phyloP scores from a whole-genome alignment of 2,329 filamentous ascomycete species.

The Botrytis sinoallii region DNA sequence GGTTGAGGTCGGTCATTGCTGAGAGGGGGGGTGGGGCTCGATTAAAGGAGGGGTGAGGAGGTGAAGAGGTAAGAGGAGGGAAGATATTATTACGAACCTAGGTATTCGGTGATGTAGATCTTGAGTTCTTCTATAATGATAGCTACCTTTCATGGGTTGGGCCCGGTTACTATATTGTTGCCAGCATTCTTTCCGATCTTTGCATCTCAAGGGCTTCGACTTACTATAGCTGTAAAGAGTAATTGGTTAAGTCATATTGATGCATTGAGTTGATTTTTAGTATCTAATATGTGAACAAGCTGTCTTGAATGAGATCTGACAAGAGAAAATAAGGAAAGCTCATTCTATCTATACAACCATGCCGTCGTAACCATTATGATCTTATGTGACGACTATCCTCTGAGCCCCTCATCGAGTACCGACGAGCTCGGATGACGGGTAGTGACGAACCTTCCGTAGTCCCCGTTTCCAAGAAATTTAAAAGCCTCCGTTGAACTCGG shows the following conservation, averaged over 20 bases:
- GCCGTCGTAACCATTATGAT: background rate
- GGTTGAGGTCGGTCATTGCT: slow-evolving; percentile 26
- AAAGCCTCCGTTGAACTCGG: background rate
- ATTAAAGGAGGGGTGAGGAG: too few relatives aligned
- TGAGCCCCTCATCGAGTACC: background rate
- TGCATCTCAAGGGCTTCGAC: background rate
- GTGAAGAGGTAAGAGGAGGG: too few relatives aligned
- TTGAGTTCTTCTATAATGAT: slow-evolving; percentile 46
- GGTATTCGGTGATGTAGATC: slow-evolving; percentile 37
- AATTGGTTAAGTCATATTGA: slow-evolving; percentile 3
- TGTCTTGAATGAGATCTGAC: too few relatives aligned
- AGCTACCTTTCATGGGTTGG: slow-evolving; percentile 34
- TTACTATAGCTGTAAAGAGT: background rate
- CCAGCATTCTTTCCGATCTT: background rate
- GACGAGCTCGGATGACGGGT: background rate
- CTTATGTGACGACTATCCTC: background rate
- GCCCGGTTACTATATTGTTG: background rate
- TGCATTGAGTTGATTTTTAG: background rate
- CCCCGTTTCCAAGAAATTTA: background rate
- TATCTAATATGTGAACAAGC: background rate
- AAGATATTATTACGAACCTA: background rate
- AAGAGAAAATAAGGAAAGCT: background rate
- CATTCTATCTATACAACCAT: background rate
- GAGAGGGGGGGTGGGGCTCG: background rate
- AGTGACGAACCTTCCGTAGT: background rate